Conservation (phyloP, 73 alveolate species). For the Durusdinium trenchii region DNA sequence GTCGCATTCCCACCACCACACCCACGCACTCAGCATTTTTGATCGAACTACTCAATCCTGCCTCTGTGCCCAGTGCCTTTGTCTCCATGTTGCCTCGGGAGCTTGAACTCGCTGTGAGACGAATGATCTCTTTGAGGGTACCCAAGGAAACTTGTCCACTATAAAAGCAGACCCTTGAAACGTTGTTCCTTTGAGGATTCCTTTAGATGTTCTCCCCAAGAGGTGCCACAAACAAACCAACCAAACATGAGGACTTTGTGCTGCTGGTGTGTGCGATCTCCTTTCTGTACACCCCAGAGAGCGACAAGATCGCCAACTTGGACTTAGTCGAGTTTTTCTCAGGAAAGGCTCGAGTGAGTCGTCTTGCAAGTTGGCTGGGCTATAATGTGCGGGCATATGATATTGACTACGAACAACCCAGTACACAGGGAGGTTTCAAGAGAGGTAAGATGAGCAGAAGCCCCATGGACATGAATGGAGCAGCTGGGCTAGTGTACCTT, state of each 20-base stretch:
- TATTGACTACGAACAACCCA: neutral
- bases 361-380: neutral
- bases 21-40: too few relatives aligned
- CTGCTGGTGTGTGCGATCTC: conserved; percentile 13
- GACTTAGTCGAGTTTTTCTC: conserved; percentile 3
- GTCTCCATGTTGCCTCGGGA: neutral
- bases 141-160: too few relatives aligned
- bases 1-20: too few relatives aligned
- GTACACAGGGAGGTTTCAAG: neutral
- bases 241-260: neutral
- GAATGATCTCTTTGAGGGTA: neutral
- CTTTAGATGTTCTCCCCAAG: neutral
- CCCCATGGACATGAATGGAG: conserved; percentile 36
- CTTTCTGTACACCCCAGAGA: neutral
- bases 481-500: neutral
- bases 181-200: neutral
- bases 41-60: too few relatives aligned
- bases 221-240: neutral
- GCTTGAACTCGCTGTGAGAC: conserved; percentile 25
- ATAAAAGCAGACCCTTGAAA: too few relatives aligned
- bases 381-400: neutral
- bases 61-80: too few relatives aligned
- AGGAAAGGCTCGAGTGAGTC: neutral
- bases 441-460: neutral
- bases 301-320: neutral